phyloP scores from a whole-genome alignment of 2,329 filamentous ascomycete genomes.

The Diaporthe sp. region DNA sequence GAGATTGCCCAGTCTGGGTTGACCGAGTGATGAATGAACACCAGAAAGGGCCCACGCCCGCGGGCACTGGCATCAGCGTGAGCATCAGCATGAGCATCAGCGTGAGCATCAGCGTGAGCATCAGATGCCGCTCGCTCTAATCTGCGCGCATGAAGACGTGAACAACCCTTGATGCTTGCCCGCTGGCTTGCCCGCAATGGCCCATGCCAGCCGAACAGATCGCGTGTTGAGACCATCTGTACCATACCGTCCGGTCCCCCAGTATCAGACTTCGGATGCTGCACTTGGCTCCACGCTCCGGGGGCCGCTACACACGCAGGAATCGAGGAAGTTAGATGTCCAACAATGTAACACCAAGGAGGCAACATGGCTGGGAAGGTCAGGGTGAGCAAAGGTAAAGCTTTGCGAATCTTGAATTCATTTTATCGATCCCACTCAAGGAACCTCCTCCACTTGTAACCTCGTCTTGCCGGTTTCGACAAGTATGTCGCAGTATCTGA shows the following conservation, averaged over 20 bases:
- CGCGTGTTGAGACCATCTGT: constrained; percentile 16
- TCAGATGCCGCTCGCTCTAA: constrained; percentile 18
- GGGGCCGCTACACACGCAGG: constrained; percentile 29
- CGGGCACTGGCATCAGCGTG: not conserved
- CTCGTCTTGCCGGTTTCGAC: constrained; percentile 13
- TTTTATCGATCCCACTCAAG: constrained; percentile 29
- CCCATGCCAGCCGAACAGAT: constrained; percentile 17
- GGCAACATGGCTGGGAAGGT: constrained; percentile 30
- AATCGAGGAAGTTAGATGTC: constrained; percentile 24
- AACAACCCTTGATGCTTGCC: constrained; percentile 19
- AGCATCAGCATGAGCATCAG: constrained; percentile 15
- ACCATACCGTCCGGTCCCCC: not conserved
- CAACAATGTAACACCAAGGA: constrained; percentile 33
- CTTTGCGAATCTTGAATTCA: constrained; percentile 33
- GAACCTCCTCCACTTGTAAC: constrained; percentile 7
- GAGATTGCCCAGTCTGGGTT: constrained; percentile 12
- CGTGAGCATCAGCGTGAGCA: not conserved
- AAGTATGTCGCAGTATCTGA: constrained; percentile 30
- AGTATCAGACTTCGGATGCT: constrained; percentile 25
- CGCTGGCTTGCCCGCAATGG: constrained; percentile 12
- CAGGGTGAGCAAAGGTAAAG: constrained; percentile 17
- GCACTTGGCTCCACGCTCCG: constrained; percentile 9
- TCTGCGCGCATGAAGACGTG: constrained; percentile 14
- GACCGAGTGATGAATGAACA: constrained; percentile 21
- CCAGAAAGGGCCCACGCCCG: constrained; percentile 10